Percentiles rank a stretch among this genome's conserved stretches.
These are phyloP conservation scores for Agarophyton chilense DNA, from an alignment of 23 red algal species.

Conservation along the genomic window DNA sequence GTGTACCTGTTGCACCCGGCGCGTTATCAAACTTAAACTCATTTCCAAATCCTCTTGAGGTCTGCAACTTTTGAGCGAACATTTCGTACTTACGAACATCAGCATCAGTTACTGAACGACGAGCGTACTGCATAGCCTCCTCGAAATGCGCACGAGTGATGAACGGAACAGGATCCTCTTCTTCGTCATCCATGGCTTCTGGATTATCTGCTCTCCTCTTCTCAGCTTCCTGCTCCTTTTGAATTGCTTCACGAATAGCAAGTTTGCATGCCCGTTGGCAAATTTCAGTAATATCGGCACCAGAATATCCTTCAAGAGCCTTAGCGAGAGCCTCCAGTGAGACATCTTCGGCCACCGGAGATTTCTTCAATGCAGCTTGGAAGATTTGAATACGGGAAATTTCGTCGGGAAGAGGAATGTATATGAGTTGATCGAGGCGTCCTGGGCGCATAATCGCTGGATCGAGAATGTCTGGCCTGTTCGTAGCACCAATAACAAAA, in stretches of 20 bases:
- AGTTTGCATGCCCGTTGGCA: conserved; percentile 99
- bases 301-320: conserved; percentile 93
- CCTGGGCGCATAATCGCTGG: conserved; percentile 98
- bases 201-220: conserved; percentile 68
- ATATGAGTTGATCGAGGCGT: conserved; percentile 96
- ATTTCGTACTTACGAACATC: conserved; percentile 99
- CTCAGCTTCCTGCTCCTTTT: conserved; percentile 85
- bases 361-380: conserved; percentile 90
- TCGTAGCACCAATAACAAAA: conserved; percentile 99
- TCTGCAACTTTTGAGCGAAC: conserved; percentile 94
- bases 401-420: conserved; percentile 97
- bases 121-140: conserved; percentile 94
- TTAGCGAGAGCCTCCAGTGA: conserved; percentile 84
- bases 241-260: conserved; percentile 96
- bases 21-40: conserved; percentile 97
- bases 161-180: conserved; percentile 88
- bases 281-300: conserved; percentile 99
- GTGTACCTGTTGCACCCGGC: conserved; percentile 8
- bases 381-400: conserved; percentile 91
- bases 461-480: conserved; percentile 97
- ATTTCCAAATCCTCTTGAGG: conserved; percentile 93
- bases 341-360: conserved; percentile 94
- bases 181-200: conserved; percentile 89
- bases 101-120: conserved; percentile 94
- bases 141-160: conserved; percentile 97